These are phyloP conservation scores for Xylaria sp. DNA, from an alignment of 2,329 filamentous ascomycete species.

Conservation along the genomic window DNA sequence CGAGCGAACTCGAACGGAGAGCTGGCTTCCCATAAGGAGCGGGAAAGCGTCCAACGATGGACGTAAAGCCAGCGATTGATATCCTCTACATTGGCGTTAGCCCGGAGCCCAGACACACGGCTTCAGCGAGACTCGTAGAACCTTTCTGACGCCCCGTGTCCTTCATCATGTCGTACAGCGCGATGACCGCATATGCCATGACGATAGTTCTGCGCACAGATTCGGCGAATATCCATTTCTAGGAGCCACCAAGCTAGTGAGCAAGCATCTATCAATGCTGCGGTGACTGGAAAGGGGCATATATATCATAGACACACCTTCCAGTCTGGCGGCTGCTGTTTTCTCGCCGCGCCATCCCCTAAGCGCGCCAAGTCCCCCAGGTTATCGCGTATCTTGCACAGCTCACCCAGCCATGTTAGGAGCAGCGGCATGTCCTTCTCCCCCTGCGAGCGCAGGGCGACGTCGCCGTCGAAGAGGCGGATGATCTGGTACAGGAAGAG, in stretches of 20 bases:
- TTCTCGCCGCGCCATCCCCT: conserved; percentile 27
- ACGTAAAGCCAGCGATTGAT: conserved; percentile 21
- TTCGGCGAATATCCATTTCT: no score
- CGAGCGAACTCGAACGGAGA: conserved; percentile 46
- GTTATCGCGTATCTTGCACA: conserved; percentile 39
- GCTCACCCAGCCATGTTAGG: conserved; percentile 42
- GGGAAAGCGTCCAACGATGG: conserved; percentile 43
- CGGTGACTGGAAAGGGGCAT: no score
- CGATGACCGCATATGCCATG: no score
- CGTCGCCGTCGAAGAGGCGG: conserved; percentile 48
- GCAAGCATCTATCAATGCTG: no score
- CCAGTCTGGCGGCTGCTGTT: conserved; percentile 45
- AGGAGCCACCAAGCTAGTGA: no score
- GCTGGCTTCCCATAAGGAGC: conserved; percentile 47
- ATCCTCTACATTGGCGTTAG: conserved; percentile 14
- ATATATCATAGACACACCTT: conserved; percentile 41
- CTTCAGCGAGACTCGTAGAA: background rate
- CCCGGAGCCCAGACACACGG: no score
- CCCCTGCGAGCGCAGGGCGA: conserved; percentile 43
- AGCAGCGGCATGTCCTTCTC: conserved; percentile 44
- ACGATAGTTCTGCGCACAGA: no score
- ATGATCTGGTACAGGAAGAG: conserved; percentile 46
- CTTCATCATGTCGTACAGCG: conserved; percentile 11
- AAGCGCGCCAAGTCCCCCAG: conserved; percentile 37
- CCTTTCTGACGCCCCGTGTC: conserved; percentile 27